Conservation (phyloP, 164 flowering plant species). For the Stephania yunnanensis region DNA sequence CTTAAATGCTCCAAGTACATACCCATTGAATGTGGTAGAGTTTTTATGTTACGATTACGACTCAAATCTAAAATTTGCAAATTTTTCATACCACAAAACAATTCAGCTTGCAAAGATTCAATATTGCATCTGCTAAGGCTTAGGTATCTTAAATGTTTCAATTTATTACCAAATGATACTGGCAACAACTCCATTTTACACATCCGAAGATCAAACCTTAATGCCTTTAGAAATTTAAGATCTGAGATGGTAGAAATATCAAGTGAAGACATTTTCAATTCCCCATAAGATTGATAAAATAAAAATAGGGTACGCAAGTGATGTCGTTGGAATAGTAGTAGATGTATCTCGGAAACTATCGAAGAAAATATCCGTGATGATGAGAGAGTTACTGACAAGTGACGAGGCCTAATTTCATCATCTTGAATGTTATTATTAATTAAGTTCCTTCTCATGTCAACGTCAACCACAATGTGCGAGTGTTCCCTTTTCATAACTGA, state of each 20-base stretch:
- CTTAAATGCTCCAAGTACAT: no score
- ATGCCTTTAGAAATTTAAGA: not conserved
- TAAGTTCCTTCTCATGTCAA: not conserved
- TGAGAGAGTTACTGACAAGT: not conserved
- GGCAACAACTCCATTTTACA: not conserved
- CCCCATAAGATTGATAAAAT: no score
- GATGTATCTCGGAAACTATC: no score
- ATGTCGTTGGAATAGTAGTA: no score
- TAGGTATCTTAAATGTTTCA: not conserved
- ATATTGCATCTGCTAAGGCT: not conserved
- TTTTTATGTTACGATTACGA: not conserved
- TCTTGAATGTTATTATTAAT: not conserved
- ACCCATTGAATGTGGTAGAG: not conserved
- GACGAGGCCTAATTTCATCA: not conserved
- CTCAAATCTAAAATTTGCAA: not conserved
- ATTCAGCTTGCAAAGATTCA: not conserved
- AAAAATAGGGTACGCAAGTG: no score
- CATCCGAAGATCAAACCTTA: not conserved
- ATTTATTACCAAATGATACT: not conserved
- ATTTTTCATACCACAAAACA: not conserved
- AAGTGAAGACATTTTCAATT: no score
- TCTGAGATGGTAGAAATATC: not conserved
- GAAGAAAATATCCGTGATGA: no score
- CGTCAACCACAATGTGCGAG: not conserved
- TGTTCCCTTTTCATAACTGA: slow-evolving; percentile 1